Evolutionary conservation across 2,329 filamentous ascomycete species (phyloP).

Genomic region (Venturia nashicola): DNA sequence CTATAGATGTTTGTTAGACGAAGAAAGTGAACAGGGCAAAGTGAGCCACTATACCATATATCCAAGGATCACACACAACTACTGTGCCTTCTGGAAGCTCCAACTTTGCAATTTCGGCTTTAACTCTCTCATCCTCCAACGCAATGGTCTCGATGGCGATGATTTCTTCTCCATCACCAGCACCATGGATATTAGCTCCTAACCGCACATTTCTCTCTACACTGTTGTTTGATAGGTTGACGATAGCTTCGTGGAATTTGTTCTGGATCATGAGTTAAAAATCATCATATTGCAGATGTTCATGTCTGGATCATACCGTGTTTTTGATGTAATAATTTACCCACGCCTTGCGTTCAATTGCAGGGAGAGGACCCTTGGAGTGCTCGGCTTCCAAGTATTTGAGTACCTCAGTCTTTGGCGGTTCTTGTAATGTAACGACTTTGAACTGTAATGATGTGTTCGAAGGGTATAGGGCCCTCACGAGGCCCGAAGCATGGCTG

Average conservation of each 20-base stretch:
- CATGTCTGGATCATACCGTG: constrained; percentile 34
- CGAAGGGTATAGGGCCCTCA: constrained; percentile 43
- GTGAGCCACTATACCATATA: constrained; percentile 40
- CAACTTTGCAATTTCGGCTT: constrained; percentile 47
- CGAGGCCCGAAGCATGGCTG: constrained; percentile 33
- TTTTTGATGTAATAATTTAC: constrained; percentile 47
- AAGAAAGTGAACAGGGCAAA: not conserved
- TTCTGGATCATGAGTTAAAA: constrained; percentile 27
- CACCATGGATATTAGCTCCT: constrained; percentile 44
- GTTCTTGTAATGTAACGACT: constrained; percentile 54
- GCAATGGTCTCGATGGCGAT: constrained; percentile 44
- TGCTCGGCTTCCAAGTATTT: constrained; percentile 54
- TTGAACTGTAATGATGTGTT: constrained; percentile 50
- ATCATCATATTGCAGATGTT: not conserved
- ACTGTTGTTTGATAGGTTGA: constrained; percentile 38
- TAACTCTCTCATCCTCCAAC: constrained; percentile 42
- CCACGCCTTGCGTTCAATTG: constrained; percentile 40
- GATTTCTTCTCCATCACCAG: constrained; percentile 48
- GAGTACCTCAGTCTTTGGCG: constrained; percentile 45
- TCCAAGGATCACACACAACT: constrained; percentile 54
- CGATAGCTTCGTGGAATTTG: constrained; percentile 49
- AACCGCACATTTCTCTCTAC: constrained; percentile 48
- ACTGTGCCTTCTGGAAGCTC: constrained; percentile 44
- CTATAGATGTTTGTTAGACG: constrained; percentile 10
- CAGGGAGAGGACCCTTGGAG: constrained; percentile 36